phyloP scores from a whole-genome alignment of 768 basidiomycete species.

The Termitomyces sp. region DNA sequence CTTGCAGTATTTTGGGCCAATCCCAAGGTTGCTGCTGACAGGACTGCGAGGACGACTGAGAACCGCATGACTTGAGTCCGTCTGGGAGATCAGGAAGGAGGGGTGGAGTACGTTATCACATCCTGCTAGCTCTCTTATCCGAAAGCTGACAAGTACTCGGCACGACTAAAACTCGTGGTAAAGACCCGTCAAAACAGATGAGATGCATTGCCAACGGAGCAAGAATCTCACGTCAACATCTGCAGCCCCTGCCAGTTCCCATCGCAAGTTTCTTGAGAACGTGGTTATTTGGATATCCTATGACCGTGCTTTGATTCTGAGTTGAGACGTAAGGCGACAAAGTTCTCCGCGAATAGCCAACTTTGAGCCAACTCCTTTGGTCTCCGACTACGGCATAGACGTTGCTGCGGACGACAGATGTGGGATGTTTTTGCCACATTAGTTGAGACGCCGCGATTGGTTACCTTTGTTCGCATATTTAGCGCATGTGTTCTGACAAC shows the following conservation, averaged over 20 bases:
- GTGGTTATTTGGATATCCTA: background rate
- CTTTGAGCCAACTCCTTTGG: background rate
- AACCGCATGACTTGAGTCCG: conserved; percentile 3
- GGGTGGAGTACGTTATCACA: background rate
- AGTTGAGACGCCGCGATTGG: background rate
- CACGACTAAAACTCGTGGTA: background rate
- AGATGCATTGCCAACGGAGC: background rate
- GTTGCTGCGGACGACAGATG: background rate
- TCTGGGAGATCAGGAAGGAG: background rate
- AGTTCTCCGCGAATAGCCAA: background rate
- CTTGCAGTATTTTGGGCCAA: conserved; percentile 17
- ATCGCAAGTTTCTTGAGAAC: background rate
- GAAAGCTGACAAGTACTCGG: background rate
- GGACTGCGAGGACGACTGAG: background rate
- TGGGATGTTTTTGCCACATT: background rate
- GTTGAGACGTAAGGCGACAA: background rate
- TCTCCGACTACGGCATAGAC: background rate
- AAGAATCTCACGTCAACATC: background rate
- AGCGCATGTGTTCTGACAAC: background rate
- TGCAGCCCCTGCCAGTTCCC: background rate
- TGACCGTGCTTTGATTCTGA: background rate
- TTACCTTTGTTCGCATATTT: background rate
- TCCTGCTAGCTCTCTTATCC: background rate
- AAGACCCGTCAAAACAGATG: background rate
- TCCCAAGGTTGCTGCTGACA: conserved; percentile 14